Evolutionary conservation across 108 stramenopile species (phyloP).

Genomic region (Skeletonema potamos): DNA sequence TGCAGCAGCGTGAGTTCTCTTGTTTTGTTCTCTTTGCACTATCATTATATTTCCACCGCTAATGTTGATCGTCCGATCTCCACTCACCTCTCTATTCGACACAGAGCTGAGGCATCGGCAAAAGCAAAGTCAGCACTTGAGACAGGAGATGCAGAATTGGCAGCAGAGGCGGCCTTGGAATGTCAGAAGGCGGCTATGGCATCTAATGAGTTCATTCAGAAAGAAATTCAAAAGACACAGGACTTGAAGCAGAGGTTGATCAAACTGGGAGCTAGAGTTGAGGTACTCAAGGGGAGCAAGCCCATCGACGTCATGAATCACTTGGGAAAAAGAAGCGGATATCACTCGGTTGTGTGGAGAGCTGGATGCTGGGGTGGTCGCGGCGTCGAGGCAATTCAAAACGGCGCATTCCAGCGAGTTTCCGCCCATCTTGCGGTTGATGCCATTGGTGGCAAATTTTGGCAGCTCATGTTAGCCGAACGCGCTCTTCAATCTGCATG

Average conservation of each 20-base stretch:
- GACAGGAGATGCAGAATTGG: conserved; percentile 77
- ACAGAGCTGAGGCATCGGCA: conserved; percentile 34
- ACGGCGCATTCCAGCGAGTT: conserved; percentile 88
- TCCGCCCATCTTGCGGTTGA: conserved; percentile 87
- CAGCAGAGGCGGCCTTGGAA: conserved; percentile 74
- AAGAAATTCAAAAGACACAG: conserved; percentile 65
- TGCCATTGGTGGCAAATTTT: conserved; percentile 83
- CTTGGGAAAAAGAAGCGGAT: conserved; percentile 73
- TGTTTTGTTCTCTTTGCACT: not conserved
- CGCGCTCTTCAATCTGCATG: conserved; percentile 85
- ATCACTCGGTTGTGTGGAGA: conserved; percentile 82
- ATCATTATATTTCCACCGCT: not conserved
- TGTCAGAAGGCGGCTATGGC: conserved; percentile 69
- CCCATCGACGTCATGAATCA: conserved; percentile 89
- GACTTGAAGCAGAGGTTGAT: conserved; percentile 58
- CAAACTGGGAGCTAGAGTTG: conserved; percentile 67
- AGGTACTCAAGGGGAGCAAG: conserved; percentile 66
- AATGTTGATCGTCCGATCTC: not conserved
- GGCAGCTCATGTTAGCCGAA: conserved; percentile 90
- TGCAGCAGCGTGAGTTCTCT: not conserved
- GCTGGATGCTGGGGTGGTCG: conserved; percentile 81
- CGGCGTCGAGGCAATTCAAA: conserved; percentile 66
- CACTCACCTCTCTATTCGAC: not conserved
- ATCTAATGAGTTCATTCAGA: conserved; percentile 64
- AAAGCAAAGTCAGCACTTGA: conserved; percentile 74